phyloP scores from a whole-genome alignment of 192 early-diverging fungal genomes.

The Coemansia sp. region DNA sequence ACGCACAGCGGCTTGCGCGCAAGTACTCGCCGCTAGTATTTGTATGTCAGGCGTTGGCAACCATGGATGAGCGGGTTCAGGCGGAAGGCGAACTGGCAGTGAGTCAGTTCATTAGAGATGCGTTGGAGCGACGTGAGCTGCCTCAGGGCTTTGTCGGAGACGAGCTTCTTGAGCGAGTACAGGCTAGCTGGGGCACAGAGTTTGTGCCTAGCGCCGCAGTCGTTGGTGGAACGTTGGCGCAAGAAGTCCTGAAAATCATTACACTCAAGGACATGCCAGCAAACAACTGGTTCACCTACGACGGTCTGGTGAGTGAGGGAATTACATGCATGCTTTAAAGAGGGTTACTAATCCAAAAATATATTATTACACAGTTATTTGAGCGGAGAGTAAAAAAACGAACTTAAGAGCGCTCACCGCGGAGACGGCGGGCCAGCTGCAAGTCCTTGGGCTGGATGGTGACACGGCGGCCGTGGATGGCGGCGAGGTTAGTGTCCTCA shows the following conservation, averaged over 20 bases:
- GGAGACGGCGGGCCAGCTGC: slow-evolving; percentile 95
- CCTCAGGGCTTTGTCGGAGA: slow-evolving; percentile 25
- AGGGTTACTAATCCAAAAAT: background rate
- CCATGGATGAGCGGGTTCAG: background rate
- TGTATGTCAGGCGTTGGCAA: slow-evolving; percentile 29
- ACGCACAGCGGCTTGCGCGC: slow-evolving; percentile 21
- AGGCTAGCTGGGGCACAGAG: slow-evolving; percentile 60
- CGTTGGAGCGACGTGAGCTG: slow-evolving; percentile 21
- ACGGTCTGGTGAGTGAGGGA: slow-evolving; percentile 62
- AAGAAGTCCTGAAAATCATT: slow-evolving; percentile 87
- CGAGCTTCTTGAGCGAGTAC: slow-evolving; percentile 20
- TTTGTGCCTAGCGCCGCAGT: slow-evolving; percentile 79
- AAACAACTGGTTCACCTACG: slow-evolving; percentile 77
- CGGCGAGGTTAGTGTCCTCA: slow-evolving; percentile 99
- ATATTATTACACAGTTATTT: slow-evolving; percentile 5
- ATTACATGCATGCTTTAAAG: slow-evolving; percentile 26
- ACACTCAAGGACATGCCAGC: slow-evolving; percentile 80
- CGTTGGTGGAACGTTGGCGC: slow-evolving; percentile 84
- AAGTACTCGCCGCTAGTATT: slow-evolving; percentile 42
- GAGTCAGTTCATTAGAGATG: background rate
- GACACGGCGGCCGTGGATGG: slow-evolving; percentile 99
- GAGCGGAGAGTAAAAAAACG: background rate
- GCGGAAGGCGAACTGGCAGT: background rate
- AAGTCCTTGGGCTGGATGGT: slow-evolving; percentile 99
- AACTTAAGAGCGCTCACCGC: slow-evolving; percentile 81